Conservation (phyloP, 768 basidiomycete species). For the Gymnopilus dilepis region DNA sequence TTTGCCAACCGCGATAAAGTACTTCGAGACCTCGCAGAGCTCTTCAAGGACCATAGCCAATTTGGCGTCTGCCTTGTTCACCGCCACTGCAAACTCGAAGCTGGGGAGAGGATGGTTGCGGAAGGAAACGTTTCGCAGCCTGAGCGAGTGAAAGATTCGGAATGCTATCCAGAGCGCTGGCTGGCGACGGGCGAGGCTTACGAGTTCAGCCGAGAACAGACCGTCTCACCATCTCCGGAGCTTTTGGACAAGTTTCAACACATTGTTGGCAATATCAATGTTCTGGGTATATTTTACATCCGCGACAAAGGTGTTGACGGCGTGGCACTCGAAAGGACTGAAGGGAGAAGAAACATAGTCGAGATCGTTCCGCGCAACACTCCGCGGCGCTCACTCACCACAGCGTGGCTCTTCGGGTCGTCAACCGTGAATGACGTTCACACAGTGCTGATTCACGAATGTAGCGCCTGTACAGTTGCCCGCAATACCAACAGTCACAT, state of each 20-base stretch:
- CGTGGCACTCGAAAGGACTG: not conserved
- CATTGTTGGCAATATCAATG: not conserved
- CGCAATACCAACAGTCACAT: not conserved
- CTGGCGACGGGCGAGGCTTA: not conserved
- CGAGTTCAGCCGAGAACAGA: not conserved
- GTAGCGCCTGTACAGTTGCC: not conserved
- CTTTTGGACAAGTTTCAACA: constrained; percentile 2
- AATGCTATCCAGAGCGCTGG: not conserved
- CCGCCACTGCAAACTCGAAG: too few relatives aligned
- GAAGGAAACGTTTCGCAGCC: not conserved
- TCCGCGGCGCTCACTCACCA: not conserved
- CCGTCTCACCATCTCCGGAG: not conserved
- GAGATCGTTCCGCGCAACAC: not conserved
- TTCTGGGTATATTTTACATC: not conserved
- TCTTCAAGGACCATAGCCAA: too few relatives aligned
- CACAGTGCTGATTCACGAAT: not conserved
- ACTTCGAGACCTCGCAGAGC: not conserved
- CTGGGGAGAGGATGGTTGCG: not conserved
- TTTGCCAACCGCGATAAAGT: not conserved
- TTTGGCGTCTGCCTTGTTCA: not conserved
- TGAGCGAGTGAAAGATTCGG: not conserved
- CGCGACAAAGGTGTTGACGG: not conserved
- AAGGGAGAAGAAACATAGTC: not conserved
- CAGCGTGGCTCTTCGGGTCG: not conserved
- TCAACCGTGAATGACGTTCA: not conserved